Evolutionary conservation across 1,284 basidiomycete species (phyloP), one percentile per base, ranked within the genome.

Genomic region (Phlebopus sp.): DNA sequence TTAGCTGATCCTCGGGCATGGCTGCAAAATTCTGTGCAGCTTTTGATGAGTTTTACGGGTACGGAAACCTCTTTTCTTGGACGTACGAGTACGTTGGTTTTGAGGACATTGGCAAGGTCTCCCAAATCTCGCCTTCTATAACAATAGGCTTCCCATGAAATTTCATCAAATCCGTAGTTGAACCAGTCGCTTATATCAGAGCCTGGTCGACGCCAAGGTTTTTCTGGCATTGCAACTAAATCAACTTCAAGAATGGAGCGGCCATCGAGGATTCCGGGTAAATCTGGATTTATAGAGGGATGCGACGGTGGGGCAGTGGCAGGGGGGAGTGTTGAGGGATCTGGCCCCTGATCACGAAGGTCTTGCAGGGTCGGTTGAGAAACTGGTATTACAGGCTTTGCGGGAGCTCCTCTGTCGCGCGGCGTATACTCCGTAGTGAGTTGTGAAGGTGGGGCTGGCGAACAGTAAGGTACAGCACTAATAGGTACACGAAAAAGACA

Each of bases 111-210:
- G 5, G 90, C 88, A 44, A 87, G 71, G 42, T 92, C 87, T 2
- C 86, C 86, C 55, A 96, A 73, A 50, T 91, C 88, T 35, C 88
- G 77, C 60, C 94, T 79, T 58, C 91, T 84, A 64, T 89, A 86
- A 59, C 91, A 89, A 67, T 95, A 99, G 38, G 86, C 83, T 57
- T 91, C 89, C 92, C 94, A 99, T 15, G 88, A 89, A 11, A 92
- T 79, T 69, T 99, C 97, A 67, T 99, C 96, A 64, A 99, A 99
- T 0, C 97, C 97, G 60, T 97, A 99, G 70, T 99, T 99, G 74
- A 99, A 99, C 87, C 92, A 99, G 71, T 98, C 96, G 58, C 90
- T 90, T 48, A 98, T 76, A 71, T 98, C 93, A 6, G 92, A 86
- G 14, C 97, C 97, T 8, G 95, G 90, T 46, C 87, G 73, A 50